Conservation (phyloP, 306 rosid species). For the Senna siamea region DNA sequence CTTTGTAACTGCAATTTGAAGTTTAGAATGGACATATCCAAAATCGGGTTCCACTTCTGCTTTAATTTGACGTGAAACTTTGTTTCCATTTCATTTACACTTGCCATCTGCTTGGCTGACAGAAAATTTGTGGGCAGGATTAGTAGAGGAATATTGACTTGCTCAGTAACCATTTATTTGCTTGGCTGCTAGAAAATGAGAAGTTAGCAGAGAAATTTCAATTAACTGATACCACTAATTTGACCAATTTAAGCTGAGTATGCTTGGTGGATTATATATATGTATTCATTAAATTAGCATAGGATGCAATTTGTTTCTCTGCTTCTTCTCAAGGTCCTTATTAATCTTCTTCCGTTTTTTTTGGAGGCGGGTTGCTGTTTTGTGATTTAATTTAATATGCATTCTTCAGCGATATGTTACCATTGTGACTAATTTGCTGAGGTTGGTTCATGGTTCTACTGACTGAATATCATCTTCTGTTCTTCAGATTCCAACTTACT, state of each 20-base stretch:
- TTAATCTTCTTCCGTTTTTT: constrained; percentile 16
- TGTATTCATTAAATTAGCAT: background rate
- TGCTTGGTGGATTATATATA: constrained; percentile 16
- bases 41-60: constrained; percentile 15
- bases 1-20: constrained; percentile 37
- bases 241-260: constrained; percentile 27
- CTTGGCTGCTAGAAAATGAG: background rate
- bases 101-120: constrained; percentile 33
- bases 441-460: constrained; percentile 25
- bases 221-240: constrained; percentile 14
- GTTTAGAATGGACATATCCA: constrained; percentile 33
- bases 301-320: constrained; percentile 16
- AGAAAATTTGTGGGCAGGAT: constrained; percentile 18
- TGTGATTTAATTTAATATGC: constrained; percentile 30
- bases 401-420: background rate
- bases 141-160: constrained; percentile 9
- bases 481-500: constrained; percentile 42
- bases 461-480: constrained; percentile 34
- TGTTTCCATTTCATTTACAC: constrained; percentile 12
- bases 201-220: constrained; percentile 28
- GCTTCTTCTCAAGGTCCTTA: constrained; percentile 19
- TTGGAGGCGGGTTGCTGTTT: background rate
- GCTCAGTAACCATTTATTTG: constrained; percentile 13
- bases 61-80: constrained; percentile 30
- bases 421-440: constrained; percentile 7